Conservation (phyloP, 345 rosid species). For the Eucalyptus regnans region DNA sequence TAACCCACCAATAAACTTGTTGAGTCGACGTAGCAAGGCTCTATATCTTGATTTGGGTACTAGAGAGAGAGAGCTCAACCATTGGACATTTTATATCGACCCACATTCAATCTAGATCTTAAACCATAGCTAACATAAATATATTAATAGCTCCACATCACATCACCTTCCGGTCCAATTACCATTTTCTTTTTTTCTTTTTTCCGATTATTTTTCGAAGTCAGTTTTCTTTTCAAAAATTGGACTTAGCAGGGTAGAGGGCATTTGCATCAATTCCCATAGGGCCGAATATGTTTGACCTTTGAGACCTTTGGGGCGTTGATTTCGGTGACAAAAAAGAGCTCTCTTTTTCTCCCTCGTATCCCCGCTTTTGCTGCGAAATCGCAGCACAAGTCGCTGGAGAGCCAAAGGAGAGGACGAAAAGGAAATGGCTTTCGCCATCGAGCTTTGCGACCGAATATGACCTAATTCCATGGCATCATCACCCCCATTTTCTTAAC, state of each 20-base stretch:
- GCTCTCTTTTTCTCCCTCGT: neutral
- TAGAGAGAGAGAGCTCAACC: neutral
- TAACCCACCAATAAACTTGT: neutral
- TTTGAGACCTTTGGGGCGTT: neutral
- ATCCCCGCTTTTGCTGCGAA: neutral
- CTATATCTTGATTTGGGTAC: accelerated
- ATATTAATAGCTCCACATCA: too few relatives aligned
- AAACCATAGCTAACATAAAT: accelerated
- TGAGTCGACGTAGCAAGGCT: neutral
- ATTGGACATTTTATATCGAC: accelerated
- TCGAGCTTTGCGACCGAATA: neutral
- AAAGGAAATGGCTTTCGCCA: neutral
- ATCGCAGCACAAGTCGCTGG: neutral
- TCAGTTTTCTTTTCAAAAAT: neutral
- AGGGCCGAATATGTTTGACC: neutral
- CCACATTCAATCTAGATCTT: neutral
- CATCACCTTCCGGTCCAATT: accelerated
- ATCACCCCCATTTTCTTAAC: neutral
- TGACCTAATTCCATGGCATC: neutral
- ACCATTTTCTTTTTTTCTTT: neutral
- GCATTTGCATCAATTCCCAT: neutral
- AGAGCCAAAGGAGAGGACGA: neutral
- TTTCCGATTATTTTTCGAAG: neutral
- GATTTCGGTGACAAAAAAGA: neutral
- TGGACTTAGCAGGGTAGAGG: too few relatives aligned